A percentile compares a stretch with the other conserved stretches of the same genome.
Conservation (phyloP, 2,329 filamentous ascomycete species). For the Penicillium sclerotiorum region DNA sequence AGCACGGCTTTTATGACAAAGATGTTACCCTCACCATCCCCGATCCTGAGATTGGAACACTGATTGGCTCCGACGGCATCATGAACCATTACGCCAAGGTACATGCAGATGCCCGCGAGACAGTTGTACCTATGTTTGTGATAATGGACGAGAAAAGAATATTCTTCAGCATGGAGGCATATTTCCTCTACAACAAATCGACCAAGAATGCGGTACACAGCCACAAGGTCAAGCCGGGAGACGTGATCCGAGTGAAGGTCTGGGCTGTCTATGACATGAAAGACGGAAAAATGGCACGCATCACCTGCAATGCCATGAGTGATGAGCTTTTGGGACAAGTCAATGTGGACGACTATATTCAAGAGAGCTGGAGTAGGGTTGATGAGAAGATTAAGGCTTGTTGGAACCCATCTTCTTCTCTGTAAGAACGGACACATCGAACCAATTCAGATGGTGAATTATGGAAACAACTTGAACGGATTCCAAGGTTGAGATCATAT, state of each 20-base stretch:
- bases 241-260: conserved; percentile 12
- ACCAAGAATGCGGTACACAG: conserved; percentile 10
- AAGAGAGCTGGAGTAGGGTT: conserved; percentile 7
- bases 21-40: conserved; percentile 10
- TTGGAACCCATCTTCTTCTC: neutral
- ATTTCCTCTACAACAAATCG: conserved; percentile 7
- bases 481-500: too few relatives aligned
- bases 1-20: conserved; percentile 8
- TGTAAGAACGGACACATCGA: neutral
- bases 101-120: conserved; percentile 6
- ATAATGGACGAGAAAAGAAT: conserved; percentile 6
- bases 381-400: conserved; percentile 5
- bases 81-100: conserved; percentile 11
- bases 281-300: conserved; percentile 5
- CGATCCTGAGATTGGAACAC: conserved; percentile 10
- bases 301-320: conserved; percentile 5
- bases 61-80: conserved; percentile 6
- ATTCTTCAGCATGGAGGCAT: conserved; percentile 12
- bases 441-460: neutral
- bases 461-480: neutral
- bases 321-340: conserved; percentile 6
- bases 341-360: conserved; percentile 3
- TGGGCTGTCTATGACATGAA: conserved; percentile 13
- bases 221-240: conserved; percentile 7
- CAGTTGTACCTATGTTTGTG: conserved; percentile 9